A percentile compares a stretch with the other conserved stretches of the same genome.
Conservation (phyloP, 768 basidiomycete species). For the Tricholoma hemisulphureum region DNA sequence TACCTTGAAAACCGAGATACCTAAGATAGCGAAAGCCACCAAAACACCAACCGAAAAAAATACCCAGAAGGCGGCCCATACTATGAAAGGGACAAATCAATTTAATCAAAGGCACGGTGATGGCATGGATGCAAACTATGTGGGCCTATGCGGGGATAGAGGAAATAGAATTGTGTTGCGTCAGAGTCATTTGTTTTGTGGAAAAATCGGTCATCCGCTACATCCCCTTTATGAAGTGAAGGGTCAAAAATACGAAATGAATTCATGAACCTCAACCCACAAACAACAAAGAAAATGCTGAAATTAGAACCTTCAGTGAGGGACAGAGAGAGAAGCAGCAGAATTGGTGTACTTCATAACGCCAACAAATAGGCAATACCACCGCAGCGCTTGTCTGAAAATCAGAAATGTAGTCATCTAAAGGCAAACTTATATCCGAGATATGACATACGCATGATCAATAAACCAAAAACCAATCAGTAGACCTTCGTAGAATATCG, state of each 20-base stretch:
- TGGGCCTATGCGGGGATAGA: slow-evolving; percentile 70
- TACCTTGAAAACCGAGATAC: slow-evolving; percentile 83
- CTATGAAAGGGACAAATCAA: slow-evolving; percentile 34
- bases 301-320: background rate
- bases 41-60: slow-evolving; percentile 73
- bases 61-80: slow-evolving; percentile 87
- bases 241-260: background rate
- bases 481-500: slow-evolving; percentile 78
- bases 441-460: slow-evolving; percentile 74
- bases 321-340: background rate
- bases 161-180: slow-evolving; percentile 80
- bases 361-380: slow-evolving; percentile 81
- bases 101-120: background rate
- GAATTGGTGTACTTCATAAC: slow-evolving; percentile 71
- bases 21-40: slow-evolving; percentile 76
- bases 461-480: slow-evolving; percentile 95
- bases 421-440: background rate
- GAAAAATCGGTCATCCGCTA: slow-evolving; percentile 92
- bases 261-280: slow-evolving; percentile 40
- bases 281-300: slow-evolving; percentile 85
- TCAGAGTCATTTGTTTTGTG: slow-evolving; percentile 93
- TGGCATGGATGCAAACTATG: slow-evolving; percentile 50
- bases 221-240: slow-evolving; percentile 63
- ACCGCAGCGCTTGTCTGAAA: slow-evolving; percentile 71
- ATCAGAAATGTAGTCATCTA: background rate